Evolutionary conservation across 2,329 filamentous ascomycete species (phyloP).

Genomic region (Epichloe hybrida): DNA sequence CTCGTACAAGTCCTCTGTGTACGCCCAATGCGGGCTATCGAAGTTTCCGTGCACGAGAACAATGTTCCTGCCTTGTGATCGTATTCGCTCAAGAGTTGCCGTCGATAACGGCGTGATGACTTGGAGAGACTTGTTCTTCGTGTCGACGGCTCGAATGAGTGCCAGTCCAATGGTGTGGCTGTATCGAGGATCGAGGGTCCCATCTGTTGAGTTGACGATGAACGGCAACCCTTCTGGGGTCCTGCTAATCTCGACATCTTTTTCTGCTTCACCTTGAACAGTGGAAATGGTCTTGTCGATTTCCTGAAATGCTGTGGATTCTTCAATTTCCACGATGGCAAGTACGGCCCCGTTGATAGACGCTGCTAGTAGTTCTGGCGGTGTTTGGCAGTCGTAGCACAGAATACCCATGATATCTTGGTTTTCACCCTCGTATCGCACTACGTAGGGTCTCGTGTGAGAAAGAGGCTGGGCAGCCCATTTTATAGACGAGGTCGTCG

Average conservation of each 20-base stretch:
- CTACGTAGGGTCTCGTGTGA: conserved; percentile 43
- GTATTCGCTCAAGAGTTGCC: conserved; percentile 25
- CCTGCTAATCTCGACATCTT: conserved; percentile 5
- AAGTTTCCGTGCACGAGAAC: conserved; percentile 56
- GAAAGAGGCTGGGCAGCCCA: conserved; percentile 46
- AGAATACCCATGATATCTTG: conserved; percentile 50
- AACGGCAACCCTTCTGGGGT: conserved; percentile 46
- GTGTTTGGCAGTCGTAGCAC: conserved; percentile 52
- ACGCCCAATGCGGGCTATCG: conserved; percentile 56
- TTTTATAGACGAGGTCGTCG: conserved; percentile 9
- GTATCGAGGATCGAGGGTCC: conserved; percentile 43
- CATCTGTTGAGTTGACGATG: conserved; percentile 39
- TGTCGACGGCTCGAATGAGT: conserved; percentile 57
- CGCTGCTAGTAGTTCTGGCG: conserved; percentile 44
- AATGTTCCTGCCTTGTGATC: conserved; percentile 31
- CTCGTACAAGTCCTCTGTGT: conserved; percentile 46
- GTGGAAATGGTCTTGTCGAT: conserved; percentile 7
- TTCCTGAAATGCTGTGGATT: conserved; percentile 32
- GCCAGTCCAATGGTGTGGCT: conserved; percentile 50
- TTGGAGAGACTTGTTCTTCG: conserved; percentile 38
- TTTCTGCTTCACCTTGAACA: neutral
- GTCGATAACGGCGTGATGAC: conserved; percentile 47
- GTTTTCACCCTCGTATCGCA: conserved; percentile 39
- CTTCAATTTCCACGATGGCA: conserved; percentile 50
- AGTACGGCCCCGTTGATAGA: conserved; percentile 59